These are phyloP conservation scores for Otatea glauca DNA, from an alignment of 176 grass and related monocot species.

Conservation along the genomic window DNA sequence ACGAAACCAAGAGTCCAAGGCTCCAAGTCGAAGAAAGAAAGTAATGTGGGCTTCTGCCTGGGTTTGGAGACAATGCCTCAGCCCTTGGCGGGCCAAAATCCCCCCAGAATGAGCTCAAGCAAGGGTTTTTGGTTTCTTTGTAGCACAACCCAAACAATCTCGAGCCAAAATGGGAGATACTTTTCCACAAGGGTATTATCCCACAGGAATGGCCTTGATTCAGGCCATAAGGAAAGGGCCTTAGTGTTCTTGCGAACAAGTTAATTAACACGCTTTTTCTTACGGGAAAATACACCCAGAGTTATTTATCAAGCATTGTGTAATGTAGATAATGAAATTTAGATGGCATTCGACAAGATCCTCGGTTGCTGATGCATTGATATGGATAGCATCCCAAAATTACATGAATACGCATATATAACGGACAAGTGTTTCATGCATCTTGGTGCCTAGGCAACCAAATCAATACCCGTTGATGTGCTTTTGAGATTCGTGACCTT, in stretches of 20 bases:
- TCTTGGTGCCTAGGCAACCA: too few species aligned
- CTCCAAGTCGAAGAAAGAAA: background rate
- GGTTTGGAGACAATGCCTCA: background rate
- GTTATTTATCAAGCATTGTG: background rate
- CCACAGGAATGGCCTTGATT: background rate
- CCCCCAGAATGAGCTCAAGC: conserved; percentile 2
- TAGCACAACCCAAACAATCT: background rate
- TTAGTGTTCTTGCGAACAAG: background rate
- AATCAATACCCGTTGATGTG: too few species aligned
- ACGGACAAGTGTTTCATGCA: too few species aligned
- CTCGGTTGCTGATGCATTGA: background rate
- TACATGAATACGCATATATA: background rate
- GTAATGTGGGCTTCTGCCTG: background rate
- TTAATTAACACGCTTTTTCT: background rate
- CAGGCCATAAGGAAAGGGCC: background rate
- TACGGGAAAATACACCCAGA: background rate
- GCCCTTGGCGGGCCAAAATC: conserved; percentile 5
- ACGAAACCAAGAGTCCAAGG: background rate
- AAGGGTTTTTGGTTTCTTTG: background rate
- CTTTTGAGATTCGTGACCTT: too few species aligned
- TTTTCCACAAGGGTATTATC: background rate
- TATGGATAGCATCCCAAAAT: background rate
- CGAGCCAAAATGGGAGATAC: background rate
- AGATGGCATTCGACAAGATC: background rate
- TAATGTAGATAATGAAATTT: background rate